Evolutionary conservation across 306 rosid species (phyloP), one percentile per base, ranked within the genome.

Genomic region (Rubus parviflorus): DNA sequence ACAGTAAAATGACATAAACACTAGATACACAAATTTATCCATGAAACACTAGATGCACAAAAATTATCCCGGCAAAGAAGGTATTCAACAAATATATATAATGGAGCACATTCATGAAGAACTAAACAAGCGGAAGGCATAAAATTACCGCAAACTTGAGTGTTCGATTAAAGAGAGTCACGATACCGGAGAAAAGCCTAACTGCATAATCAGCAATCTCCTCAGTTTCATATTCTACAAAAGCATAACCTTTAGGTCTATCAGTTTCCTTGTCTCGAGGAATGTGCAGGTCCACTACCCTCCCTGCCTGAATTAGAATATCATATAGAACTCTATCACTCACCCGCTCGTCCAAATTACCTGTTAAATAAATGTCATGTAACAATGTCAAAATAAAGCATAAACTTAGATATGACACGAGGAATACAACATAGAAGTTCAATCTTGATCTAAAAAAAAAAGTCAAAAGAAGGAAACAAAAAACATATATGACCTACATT

Each of bases 331-430:
- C 90, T 74, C 93, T 89, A 9, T 95, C 98, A 8, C 86, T 92
- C 75, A 92, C 97, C 85, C 91, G 87, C 88, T 95, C 97, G 77
- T 95, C 97, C 82, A 95, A 84, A 86, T 86, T 95, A 66, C 98
- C 98, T 94, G 87, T 38, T 30, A 76, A 77, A 72, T 2, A 47
- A 76, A 79, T 66, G 64, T 8, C 72, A 71, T 3, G 81, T 61
- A 56, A 72, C 40, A 70, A 8, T 0, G 35, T 73, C 16, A 47
- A 51, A 62, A 84, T 5, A 42, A 57, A 57, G 10, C 14, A 65
- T 30, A 47, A 47, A 13, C 16, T 30, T 13, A 13, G 7, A 11
- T 17, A 20, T 12, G 17, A 43, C 53, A 30, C 3, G 30, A 19
- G 11, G 45, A 20, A n/a, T 14, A 65, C 8, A 30, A 76, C 6